These are phyloP conservation scores for Fusarium sp. DNA, from an alignment of 2,329 filamentous ascomycete species.

Conservation along the genomic window DNA sequence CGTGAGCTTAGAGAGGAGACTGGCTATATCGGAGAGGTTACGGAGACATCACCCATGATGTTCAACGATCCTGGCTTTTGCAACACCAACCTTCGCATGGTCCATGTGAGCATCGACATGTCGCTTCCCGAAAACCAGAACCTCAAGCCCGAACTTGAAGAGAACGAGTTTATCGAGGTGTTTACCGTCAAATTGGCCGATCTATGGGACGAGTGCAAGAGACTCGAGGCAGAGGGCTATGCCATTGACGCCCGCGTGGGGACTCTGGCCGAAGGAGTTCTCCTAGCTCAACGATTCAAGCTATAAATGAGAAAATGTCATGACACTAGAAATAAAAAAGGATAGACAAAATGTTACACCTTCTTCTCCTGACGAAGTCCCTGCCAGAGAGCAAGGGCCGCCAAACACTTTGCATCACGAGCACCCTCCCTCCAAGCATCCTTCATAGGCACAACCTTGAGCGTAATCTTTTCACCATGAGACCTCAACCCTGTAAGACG, in stretches of 20 bases:
- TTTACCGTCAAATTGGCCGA: conserved; percentile 75
- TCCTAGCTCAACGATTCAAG: conserved; percentile 72
- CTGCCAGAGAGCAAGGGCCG: conserved; percentile 70
- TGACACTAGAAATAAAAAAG: background rate
- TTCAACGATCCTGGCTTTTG: conserved; percentile 76
- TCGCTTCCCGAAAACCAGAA: conserved; percentile 75
- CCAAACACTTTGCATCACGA: conserved; percentile 70
- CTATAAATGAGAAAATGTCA: conserved; percentile 36
- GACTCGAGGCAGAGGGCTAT: conserved; percentile 76
- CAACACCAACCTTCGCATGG: conserved; percentile 75
- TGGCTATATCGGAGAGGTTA: conserved; percentile 69
- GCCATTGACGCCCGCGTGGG: conserved; percentile 85
- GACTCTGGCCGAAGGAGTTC: conserved; percentile 82
- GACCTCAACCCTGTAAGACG: conserved; percentile 68
- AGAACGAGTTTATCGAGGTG: conserved; percentile 85
- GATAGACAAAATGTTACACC: conserved; percentile 44
- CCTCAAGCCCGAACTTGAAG: conserved; percentile 77
- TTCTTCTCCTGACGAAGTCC: conserved; percentile 62
- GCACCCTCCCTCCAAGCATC: conserved; percentile 69
- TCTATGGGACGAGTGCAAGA: conserved; percentile 75
- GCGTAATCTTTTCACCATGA: conserved; percentile 71
- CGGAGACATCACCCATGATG: conserved; percentile 73
- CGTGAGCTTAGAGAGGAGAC: conserved; percentile 76
- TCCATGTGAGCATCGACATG: conserved; percentile 81
- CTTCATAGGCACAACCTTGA: conserved; percentile 68